phyloP scores from a whole-genome alignment of 1,139 yeast genomes.

The Scheffersomyces lignicola region DNA sequence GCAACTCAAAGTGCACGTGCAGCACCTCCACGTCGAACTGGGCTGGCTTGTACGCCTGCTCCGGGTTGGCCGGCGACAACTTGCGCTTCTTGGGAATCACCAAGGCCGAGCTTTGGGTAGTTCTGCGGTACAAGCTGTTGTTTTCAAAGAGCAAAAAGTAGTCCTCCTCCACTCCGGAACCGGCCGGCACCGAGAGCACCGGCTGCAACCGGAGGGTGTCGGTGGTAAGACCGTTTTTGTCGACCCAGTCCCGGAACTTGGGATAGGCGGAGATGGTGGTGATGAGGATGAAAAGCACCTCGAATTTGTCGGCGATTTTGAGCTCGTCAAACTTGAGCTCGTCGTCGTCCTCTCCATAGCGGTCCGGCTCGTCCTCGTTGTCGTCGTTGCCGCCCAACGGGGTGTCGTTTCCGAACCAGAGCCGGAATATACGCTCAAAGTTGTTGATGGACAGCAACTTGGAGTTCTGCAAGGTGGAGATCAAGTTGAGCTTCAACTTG shows the following conservation, averaged over 20 bases:
- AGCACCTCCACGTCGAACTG: slow-evolving; percentile 30
- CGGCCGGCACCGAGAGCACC: slow-evolving; percentile 16
- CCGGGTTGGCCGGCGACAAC: slow-evolving; percentile 35
- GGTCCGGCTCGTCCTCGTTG: slow-evolving; percentile 16
- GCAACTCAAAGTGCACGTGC: slow-evolving; percentile 29
- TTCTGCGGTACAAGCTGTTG: slow-evolving; percentile 44
- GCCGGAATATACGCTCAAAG: slow-evolving; percentile 49
- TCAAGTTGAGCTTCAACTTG: slow-evolving; percentile 40
- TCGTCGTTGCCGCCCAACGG: slow-evolving; percentile 34
- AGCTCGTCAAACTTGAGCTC: slow-evolving; percentile 35
- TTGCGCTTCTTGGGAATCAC: slow-evolving; percentile 43
- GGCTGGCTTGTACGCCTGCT: slow-evolving; percentile 22
- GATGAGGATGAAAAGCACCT: slow-evolving; percentile 44
- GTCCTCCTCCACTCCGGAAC: slow-evolving; percentile 14
- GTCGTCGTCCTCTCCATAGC: slow-evolving; percentile 13
- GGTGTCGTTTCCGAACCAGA: slow-evolving; percentile 42
- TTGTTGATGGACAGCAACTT: slow-evolving; percentile 29
- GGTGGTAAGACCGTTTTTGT: slow-evolving; percentile 34
- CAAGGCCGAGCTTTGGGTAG: slow-evolving; percentile 29
- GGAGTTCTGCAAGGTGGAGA: slow-evolving; percentile 32
- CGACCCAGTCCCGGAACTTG: slow-evolving; percentile 45
- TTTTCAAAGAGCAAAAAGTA: slow-evolving; percentile 46
- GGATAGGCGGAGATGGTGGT: slow-evolving; percentile 34
- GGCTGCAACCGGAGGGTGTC: slow-evolving; percentile 31
- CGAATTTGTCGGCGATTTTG: slow-evolving; percentile 44